Conservation (phyloP, 1,284 basidiomycete species). For the Ganoderma resinaceum region DNA sequence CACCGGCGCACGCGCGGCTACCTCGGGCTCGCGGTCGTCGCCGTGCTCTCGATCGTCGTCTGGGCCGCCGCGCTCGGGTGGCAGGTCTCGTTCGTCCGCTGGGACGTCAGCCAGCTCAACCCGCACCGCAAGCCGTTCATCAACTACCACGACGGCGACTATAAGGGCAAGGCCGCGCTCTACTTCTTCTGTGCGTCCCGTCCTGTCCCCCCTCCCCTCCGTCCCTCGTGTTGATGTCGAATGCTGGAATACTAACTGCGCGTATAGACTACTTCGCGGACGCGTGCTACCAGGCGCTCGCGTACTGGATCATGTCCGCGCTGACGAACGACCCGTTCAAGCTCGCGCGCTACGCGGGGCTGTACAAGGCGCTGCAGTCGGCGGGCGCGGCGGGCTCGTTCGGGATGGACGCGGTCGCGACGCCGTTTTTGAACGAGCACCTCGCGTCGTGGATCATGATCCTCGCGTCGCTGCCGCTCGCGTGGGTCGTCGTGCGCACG, state of each 20-base stretch:
- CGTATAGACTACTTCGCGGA: constrained; percentile 45
- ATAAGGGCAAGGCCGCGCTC: constrained; percentile 44
- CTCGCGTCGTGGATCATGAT: constrained; percentile 47
- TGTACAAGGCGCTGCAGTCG: constrained; percentile 51
- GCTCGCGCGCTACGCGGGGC: constrained; percentile 50
- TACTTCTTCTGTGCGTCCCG: constrained; percentile 49
- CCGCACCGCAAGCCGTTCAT: constrained; percentile 25
- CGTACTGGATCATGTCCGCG: constrained; percentile 52
- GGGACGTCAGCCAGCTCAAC: constrained; percentile 23
- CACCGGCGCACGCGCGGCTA: constrained; percentile 48
- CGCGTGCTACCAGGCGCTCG: constrained; percentile 48
- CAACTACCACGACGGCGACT: constrained; percentile 44
- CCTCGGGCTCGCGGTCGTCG: constrained; percentile 46
- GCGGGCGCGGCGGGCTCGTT: constrained; percentile 50
- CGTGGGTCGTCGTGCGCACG: constrained; percentile 43
- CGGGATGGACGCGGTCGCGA: constrained; percentile 55
- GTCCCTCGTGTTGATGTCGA: not conserved
- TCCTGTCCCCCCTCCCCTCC: not conserved
- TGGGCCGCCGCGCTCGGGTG: constrained; percentile 46
- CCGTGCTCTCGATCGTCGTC: constrained; percentile 43
- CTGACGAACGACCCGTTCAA: constrained; percentile 52
- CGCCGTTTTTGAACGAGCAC: constrained; percentile 48
- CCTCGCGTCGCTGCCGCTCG: constrained; percentile 46
- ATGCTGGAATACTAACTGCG: no score
- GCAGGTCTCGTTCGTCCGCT: constrained; percentile 45